phyloP scores from a whole-genome alignment of 2,329 filamentous ascomycete genomes.

The Coniella vitis region DNA sequence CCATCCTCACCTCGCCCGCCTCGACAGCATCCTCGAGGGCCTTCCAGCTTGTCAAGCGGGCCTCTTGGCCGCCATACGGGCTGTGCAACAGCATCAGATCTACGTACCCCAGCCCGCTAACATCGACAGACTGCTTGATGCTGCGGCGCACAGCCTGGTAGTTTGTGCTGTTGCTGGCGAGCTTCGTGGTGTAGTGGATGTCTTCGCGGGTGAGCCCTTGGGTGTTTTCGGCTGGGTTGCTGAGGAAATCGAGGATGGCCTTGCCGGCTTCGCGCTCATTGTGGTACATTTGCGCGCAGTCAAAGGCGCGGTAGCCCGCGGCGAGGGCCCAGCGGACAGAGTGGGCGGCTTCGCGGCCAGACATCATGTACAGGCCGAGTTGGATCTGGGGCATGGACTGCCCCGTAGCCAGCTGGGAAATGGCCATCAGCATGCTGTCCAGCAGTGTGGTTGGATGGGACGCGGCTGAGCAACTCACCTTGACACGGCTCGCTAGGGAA shows the following conservation, averaged over 20 bases:
- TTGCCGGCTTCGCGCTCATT: conserved; percentile 67
- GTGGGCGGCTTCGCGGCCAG: conserved; percentile 49
- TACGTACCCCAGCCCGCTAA: conserved; percentile 64
- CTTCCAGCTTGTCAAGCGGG: conserved; percentile 65
- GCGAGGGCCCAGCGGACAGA: conserved; percentile 53
- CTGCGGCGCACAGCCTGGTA: conserved; percentile 63
- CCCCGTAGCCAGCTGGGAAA: conserved; percentile 53
- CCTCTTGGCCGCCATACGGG: conserved; percentile 65
- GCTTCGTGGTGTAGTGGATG: conserved; percentile 75
- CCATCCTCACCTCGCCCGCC: conserved; percentile 63
- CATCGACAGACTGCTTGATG: conserved; percentile 58
- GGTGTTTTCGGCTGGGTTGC: conserved; percentile 30
- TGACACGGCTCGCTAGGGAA: conserved; percentile 13
- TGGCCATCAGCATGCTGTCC: conserved; percentile 12
- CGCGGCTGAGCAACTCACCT: conserved; percentile 3
- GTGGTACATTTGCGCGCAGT: conserved; percentile 49
- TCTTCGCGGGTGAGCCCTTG: conserved; percentile 55
- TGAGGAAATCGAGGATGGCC: conserved; percentile 54
- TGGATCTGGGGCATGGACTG: conserved; percentile 64
- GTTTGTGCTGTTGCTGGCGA: conserved; percentile 55
- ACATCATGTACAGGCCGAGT: conserved; percentile 67
- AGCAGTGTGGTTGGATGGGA: background rate
- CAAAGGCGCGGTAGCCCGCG: conserved; percentile 45
- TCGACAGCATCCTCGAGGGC: conserved; percentile 70
- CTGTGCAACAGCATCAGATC: conserved; percentile 76